These are phyloP conservation scores for Protomyces pachydermus DNA, from an alignment of 1,139 yeast species.

Conservation along the genomic window DNA sequence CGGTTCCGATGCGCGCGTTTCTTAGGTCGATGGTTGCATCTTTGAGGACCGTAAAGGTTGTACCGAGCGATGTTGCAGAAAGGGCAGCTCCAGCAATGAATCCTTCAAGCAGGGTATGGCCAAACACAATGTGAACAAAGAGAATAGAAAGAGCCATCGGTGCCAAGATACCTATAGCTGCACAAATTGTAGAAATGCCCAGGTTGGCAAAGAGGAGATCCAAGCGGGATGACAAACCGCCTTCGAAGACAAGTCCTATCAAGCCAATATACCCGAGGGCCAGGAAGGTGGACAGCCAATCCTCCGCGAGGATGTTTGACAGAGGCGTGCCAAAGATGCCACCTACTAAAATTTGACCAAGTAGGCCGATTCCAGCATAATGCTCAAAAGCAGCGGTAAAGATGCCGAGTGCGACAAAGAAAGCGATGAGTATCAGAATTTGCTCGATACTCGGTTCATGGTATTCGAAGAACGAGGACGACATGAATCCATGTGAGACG, in stretches of 20 bases:
- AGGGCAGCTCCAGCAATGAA: constrained; percentile 27
- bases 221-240: constrained; percentile 14
- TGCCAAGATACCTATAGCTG: constrained; percentile 7
- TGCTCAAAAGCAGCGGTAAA: neutral
- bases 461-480: neutral
- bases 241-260: constrained; percentile 26
- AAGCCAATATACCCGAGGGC: constrained; percentile 24
- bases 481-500: neutral
- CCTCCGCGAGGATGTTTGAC: constrained; percentile 8
- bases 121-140: neutral
- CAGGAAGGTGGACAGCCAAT: constrained; percentile 12
- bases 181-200: neutral
- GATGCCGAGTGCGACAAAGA: constrained; percentile 6
- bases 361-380: constrained; percentile 1
- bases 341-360: constrained; percentile 23
- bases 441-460: neutral
- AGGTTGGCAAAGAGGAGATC: neutral
- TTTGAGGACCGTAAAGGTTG: constrained; percentile 23
- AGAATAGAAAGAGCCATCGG: constrained; percentile 11
- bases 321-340: constrained; percentile 20
- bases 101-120: constrained; percentile 2
- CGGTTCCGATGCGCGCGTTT: constrained; percentile 4
- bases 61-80: constrained; percentile 22
- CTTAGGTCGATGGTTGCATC: neutral
- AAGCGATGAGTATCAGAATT: neutral